A percentile compares a stretch with the other conserved stretches of the same genome.
These are phyloP conservation scores for Penicillium sp. DNA, from an alignment of 2,329 filamentous ascomycete species.

Conservation along the genomic window DNA sequence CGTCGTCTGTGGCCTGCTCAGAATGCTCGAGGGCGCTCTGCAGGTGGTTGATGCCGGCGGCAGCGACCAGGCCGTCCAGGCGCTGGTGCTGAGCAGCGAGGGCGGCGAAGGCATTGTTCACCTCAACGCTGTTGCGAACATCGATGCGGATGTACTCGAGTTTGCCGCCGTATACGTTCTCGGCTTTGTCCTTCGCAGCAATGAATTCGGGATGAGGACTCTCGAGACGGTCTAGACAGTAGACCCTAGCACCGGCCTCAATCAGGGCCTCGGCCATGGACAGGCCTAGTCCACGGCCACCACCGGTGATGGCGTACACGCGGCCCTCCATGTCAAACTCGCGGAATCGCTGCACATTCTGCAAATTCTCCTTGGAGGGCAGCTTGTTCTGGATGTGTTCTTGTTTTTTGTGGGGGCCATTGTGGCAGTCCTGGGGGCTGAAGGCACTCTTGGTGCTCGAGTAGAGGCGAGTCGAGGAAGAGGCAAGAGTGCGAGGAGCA, in stretches of 20 bases:
- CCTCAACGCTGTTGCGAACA: constrained; percentile 38
- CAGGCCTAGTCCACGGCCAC: constrained; percentile 42
- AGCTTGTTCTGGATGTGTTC: constrained; percentile 33
- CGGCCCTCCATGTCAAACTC: constrained; percentile 43
- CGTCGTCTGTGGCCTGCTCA: constrained; percentile 39
- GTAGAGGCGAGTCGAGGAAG: constrained; percentile 15
- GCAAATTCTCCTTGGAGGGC: constrained; percentile 20
- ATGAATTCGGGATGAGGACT: constrained; percentile 43
- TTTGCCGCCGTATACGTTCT: constrained; percentile 35
- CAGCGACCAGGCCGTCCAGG: constrained; percentile 41
- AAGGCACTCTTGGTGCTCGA: constrained; percentile 19
- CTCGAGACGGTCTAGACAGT: constrained; percentile 46
- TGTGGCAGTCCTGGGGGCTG: constrained; percentile 13
- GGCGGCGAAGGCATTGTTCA: constrained; percentile 33
- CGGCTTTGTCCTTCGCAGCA: constrained; percentile 34
- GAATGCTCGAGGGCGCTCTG: constrained; percentile 40
- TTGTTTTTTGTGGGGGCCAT: constrained; percentile 9
- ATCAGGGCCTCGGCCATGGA: constrained; percentile 45
- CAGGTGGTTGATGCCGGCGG: constrained; percentile 43
- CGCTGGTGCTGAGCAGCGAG: constrained; percentile 35
- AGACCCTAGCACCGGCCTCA: constrained; percentile 47
- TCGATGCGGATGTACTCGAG: constrained; percentile 48
- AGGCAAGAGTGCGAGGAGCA: constrained; percentile 4
- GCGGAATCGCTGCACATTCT: constrained; percentile 32
- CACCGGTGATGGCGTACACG: constrained; percentile 43